These are phyloP conservation scores for Chimonanthus praecox DNA, from an alignment of 164 flowering plant species.

Conservation along the genomic window DNA sequence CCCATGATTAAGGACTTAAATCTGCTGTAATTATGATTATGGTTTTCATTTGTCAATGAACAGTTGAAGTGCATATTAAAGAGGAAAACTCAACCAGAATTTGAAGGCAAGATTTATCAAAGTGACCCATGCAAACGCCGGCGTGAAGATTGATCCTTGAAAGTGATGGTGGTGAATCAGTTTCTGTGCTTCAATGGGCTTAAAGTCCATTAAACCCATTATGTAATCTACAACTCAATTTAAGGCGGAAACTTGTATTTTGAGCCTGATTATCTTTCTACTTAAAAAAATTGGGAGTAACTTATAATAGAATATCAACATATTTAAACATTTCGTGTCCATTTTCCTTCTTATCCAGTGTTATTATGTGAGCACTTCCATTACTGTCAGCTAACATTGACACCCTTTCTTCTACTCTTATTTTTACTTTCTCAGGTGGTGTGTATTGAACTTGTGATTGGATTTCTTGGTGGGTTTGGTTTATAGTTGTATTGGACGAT, in stretches of 20 bases:
- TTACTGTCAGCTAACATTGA: not conserved
- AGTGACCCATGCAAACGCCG: not conserved
- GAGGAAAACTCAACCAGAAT: conserved; percentile 30
- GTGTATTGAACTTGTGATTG: not conserved
- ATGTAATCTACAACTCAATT: no score
- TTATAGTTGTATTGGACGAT: not conserved
- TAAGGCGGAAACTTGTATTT: no score
- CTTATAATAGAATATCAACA: not conserved
- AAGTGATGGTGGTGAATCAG: not conserved
- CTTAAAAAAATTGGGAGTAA: no score
- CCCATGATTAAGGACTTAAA: not conserved
- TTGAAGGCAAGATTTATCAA: conserved; percentile 7
- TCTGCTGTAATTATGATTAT: not conserved
- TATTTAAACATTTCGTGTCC: not conserved
- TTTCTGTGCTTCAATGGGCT: not conserved
- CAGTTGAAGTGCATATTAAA: conserved; percentile 25
- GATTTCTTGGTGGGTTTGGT: not conserved
- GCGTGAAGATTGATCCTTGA: not conserved
- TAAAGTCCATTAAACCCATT: no score
- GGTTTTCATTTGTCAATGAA: not conserved
- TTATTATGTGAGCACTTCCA: not conserved
- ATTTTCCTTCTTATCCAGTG: not conserved
- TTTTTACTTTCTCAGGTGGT: not conserved
- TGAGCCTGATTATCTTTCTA: no score
- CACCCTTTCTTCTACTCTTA: not conserved